Evolutionary conservation across 139 green algal species (phyloP).

Genomic region (Chlorella sorokiniana): DNA sequence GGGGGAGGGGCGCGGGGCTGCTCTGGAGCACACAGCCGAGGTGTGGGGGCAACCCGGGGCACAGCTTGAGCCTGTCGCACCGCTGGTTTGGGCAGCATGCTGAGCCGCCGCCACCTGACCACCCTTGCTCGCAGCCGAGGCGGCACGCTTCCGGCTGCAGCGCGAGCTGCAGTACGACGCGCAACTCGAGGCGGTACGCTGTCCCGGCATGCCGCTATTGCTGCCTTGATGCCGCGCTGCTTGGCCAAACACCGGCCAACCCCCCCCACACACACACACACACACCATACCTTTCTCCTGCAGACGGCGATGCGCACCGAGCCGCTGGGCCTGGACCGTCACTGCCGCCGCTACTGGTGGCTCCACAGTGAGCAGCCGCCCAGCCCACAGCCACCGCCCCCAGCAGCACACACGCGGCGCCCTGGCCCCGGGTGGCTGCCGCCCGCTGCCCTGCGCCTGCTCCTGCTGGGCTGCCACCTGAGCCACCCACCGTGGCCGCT

Average conservation of each 20-base stretch:
- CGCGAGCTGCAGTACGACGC: slow-evolving; percentile 53
- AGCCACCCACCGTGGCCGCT: no score
- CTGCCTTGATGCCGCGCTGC: neutral
- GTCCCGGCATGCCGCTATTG: neutral
- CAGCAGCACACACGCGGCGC: no score
- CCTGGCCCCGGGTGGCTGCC: neutral
- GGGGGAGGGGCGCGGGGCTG: neutral
- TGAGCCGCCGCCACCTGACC: no score
- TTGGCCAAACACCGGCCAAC: neutral
- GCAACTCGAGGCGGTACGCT: slow-evolving; percentile 35
- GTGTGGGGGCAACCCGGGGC: no score
- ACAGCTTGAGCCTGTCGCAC: no score
- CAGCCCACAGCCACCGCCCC: no score
- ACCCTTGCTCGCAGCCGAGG: slow-evolving; percentile 15
- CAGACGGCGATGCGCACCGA: slow-evolving; percentile 49
- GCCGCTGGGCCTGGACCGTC: slow-evolving; percentile 66
- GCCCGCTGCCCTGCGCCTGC: neutral
- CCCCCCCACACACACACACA: neutral
- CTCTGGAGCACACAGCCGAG: no score
- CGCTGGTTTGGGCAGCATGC: no score
- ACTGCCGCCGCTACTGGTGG: slow-evolving; percentile 72
- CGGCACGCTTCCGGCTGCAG: slow-evolving; percentile 4
- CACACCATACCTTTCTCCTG: neutral
- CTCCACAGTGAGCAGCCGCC: slow-evolving; percentile 13
- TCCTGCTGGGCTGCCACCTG: neutral